Conservation (phyloP, 352 stramenopile genomes). For the Pythium sp. region DNA sequence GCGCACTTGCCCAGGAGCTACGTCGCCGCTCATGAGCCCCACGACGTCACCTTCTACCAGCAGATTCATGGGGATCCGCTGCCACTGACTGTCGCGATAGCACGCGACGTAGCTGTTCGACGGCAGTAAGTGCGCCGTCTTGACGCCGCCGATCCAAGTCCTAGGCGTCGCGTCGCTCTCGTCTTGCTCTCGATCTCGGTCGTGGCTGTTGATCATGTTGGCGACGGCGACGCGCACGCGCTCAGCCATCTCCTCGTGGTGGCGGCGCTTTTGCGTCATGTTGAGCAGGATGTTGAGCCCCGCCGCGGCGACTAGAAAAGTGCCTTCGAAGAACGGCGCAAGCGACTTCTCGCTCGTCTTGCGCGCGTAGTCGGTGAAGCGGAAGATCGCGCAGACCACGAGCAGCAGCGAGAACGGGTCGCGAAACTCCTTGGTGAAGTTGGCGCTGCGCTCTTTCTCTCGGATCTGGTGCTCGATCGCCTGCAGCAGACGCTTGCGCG, state of each 20-base stretch:
- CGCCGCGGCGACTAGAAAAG: slow-evolving; percentile 60
- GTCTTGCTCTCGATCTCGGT: neutral
- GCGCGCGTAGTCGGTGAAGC: slow-evolving; percentile 49
- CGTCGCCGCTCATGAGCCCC: slow-evolving; percentile 80
- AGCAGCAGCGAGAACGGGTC: slow-evolving; percentile 74
- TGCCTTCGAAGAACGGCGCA: slow-evolving; percentile 43
- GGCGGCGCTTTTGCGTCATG: slow-evolving; percentile 54
- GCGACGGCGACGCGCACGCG: slow-evolving; percentile 65
- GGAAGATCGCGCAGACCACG: slow-evolving; percentile 60
- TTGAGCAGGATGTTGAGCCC: slow-evolving; percentile 66
- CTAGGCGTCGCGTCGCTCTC: slow-evolving; percentile 10
- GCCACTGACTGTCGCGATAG: slow-evolving; percentile 79
- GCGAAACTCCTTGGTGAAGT: slow-evolving; percentile 68
- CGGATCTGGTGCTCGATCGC: slow-evolving; percentile 72
- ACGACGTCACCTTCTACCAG: slow-evolving; percentile 78
- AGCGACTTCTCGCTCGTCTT: slow-evolving; percentile 22
- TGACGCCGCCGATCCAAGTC: slow-evolving; percentile 25
- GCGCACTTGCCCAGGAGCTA: slow-evolving; percentile 63
- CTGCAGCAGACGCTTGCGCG: slow-evolving; percentile 50
- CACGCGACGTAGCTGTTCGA: slow-evolving; percentile 79
- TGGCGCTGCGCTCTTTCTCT: slow-evolving; percentile 58
- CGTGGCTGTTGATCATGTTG: slow-evolving; percentile 39
- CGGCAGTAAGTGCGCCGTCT: slow-evolving; percentile 59
- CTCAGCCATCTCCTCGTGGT: slow-evolving; percentile 78
- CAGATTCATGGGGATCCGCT: slow-evolving; percentile 81